Base-by-base conservation (phyloP, 2,329 filamentous ascomycete species). In the Chrysosporium keratinophilum region DNA sequence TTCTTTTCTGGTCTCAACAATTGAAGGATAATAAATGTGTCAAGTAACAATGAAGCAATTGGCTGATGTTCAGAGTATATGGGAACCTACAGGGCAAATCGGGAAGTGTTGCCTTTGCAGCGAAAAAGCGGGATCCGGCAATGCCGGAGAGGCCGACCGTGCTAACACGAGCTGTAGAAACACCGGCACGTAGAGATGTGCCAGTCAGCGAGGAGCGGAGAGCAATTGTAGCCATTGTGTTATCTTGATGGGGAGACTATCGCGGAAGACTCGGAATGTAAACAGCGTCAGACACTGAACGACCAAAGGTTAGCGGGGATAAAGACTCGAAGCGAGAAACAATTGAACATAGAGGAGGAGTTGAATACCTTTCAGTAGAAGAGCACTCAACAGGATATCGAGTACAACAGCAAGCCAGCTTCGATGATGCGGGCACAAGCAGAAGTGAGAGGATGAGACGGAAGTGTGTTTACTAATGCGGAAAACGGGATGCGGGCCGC, bases 31-130 rank as follows among this genome's bases (percentile, higher is more conserved):
- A 10, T 41, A 15, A 33, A 34, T 47, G n/a, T 33, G 7, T 17
- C 6, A 28, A 19, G 37, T 39, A 5, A 37, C 3, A 10, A 12
- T 34, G 33, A 5, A 34, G 5, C 5, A n/a, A 37, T 28, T 14
- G 48, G n/a, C 33, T 11, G 12, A 17, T 5, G n/a, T 35, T 35
- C 33, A 9, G 42, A 14, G 17, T 37, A 10, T 41, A 44, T 15
- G n/a, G 15, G 20, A 31, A 68, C 80, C 59, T 78, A 88, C 85
- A 89, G 64, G 81, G 69, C 11, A 97, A 83, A 66, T 96, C 90
- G 59, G 93, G 93, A 41, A 98, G 85, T 41, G 90, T 95, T 50
- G 87, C 91, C 78, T 96, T 96, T 74, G 82, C 83, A 65, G 89
- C 84, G 63, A 84, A 79, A 66, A 94, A 94, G 68, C 80, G 85